Percentiles rank a stretch among this genome's conserved stretches.
Conservation (phyloP, 148 eudicot genomes). For the Polygonum maritimum region DNA sequence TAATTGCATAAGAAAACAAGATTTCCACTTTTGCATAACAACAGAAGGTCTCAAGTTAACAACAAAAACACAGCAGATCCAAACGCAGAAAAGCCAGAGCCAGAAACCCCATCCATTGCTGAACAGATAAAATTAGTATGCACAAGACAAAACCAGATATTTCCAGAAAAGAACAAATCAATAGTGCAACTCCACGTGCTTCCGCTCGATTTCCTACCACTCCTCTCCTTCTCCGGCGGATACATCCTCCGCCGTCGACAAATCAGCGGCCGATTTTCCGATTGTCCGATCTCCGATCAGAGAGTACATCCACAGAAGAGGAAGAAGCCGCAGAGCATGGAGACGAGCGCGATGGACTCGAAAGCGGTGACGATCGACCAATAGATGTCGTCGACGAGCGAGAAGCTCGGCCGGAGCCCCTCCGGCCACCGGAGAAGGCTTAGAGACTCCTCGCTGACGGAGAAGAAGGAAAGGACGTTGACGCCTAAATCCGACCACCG, state of each 20-base stretch:
- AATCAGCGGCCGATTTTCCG: background rate
- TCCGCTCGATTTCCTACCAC: background rate
- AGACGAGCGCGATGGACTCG: conserved; percentile 39
- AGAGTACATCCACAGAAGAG: conserved; percentile 39
- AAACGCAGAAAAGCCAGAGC: conserved; percentile 4
- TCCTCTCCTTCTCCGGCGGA: background rate
- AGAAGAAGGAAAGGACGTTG: background rate
- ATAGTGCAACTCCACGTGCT: conserved; percentile 2
- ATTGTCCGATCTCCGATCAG: conserved; percentile 3
- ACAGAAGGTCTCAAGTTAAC: background rate
- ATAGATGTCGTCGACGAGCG: conserved; percentile 24
- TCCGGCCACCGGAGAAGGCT: conserved; percentile 20
- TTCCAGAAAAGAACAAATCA: conserved; percentile 2
- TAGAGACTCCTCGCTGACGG: conserved; percentile 15
- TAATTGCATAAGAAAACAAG: background rate
- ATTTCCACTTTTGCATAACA: too few relatives aligned
- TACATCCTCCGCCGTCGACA: conserved; percentile 8
- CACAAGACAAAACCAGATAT: conserved; percentile 4
- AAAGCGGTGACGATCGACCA: conserved; percentile 38
- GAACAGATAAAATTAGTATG: background rate
- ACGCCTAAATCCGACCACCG: background rate
- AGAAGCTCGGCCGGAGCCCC: conserved; percentile 9
- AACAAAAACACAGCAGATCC: background rate
- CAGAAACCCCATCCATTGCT: background rate
- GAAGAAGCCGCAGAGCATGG: conserved; percentile 41